phyloP scores from a whole-genome alignment of 2,329 filamentous ascomycete genomes.

The Westerdykella ornata region DNA sequence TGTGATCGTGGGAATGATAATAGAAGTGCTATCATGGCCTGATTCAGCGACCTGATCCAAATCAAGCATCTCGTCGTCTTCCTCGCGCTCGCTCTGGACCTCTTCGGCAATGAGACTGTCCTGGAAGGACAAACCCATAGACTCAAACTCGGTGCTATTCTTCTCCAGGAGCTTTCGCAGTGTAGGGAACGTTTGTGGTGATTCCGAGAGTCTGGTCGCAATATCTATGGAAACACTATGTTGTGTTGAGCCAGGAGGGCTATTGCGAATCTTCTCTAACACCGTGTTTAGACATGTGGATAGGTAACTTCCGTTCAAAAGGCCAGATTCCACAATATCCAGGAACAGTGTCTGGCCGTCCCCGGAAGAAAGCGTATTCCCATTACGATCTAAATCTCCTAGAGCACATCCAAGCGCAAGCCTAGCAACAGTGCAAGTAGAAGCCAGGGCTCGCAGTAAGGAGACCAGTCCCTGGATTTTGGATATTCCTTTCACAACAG shows the following conservation, averaged over 20 bases:
- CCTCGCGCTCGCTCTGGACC: constrained; percentile 19
- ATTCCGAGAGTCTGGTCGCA: constrained; percentile 27
- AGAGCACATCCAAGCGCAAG: constrained; percentile 64
- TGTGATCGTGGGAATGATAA: constrained; percentile 21
- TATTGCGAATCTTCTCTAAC: constrained; percentile 45
- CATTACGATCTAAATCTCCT: constrained; percentile 32
- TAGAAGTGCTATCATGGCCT: constrained; percentile 5
- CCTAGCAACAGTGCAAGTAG: constrained; percentile 62
- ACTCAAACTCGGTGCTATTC: constrained; percentile 64
- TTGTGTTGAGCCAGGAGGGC: constrained; percentile 20
- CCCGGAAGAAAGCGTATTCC: constrained; percentile 6
- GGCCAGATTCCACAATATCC: constrained; percentile 52
- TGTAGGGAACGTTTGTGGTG: constrained; percentile 42
- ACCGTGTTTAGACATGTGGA: constrained; percentile 61
- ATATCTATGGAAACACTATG: constrained; percentile 30
- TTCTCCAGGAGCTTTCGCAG: constrained; percentile 62
- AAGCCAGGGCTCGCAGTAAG: constrained; percentile 55
- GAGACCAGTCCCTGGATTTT: constrained; percentile 56
- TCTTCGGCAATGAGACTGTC: constrained; percentile 9
- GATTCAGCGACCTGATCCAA: constrained; percentile 42
- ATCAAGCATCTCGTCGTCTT: constrained; percentile 45
- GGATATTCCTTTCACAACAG: constrained; percentile 62
- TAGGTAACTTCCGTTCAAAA: constrained; percentile 58
- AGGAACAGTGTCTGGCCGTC: constrained; percentile 46
- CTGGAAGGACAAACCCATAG: constrained; percentile 41